Conservation (phyloP, 331 rosid genomes). For the Erythrophleum ivorense region DNA sequence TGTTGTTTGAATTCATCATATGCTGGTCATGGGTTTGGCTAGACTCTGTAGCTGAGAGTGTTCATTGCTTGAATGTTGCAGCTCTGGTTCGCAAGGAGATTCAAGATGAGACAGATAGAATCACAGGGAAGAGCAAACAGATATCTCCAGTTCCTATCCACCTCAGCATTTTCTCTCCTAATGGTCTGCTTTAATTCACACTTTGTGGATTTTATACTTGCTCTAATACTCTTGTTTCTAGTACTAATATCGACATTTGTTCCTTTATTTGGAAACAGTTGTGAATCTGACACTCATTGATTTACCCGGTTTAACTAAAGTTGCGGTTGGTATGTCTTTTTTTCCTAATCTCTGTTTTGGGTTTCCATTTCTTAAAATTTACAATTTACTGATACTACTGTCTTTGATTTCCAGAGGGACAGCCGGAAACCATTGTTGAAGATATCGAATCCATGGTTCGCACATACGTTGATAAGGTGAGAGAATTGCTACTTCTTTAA, state of each 20-base stretch:
- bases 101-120: constrained; percentile 82
- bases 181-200: constrained; percentile 54
- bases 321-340: constrained; percentile 78
- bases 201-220: too few relatives aligned
- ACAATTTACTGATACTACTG: constrained; percentile 8
- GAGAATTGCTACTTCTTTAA: too few relatives aligned
- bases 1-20: background rate
- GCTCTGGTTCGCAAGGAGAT: constrained; percentile 79
- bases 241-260: constrained; percentile 27
- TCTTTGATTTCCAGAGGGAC: constrained; percentile 69
- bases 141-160: constrained; percentile 87
- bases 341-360: constrained; percentile 17
- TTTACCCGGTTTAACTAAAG: constrained; percentile 93
- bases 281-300: constrained; percentile 91
- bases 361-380: constrained; percentile 4
- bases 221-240: constrained; percentile 20
- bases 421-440: too few relatives aligned
- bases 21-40: constrained; percentile 14
- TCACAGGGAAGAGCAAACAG: constrained; percentile 74
- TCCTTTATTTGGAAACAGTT: constrained; percentile 55
- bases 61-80: constrained; percentile 42
- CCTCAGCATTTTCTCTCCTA: constrained; percentile 84
- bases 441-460: too few relatives aligned
- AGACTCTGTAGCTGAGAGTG: background rate
- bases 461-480: too few relatives aligned